These are phyloP conservation scores for Pythium vanterpoolii DNA, from an alignment of 352 stramenopile genomes.

Conservation along the genomic window DNA sequence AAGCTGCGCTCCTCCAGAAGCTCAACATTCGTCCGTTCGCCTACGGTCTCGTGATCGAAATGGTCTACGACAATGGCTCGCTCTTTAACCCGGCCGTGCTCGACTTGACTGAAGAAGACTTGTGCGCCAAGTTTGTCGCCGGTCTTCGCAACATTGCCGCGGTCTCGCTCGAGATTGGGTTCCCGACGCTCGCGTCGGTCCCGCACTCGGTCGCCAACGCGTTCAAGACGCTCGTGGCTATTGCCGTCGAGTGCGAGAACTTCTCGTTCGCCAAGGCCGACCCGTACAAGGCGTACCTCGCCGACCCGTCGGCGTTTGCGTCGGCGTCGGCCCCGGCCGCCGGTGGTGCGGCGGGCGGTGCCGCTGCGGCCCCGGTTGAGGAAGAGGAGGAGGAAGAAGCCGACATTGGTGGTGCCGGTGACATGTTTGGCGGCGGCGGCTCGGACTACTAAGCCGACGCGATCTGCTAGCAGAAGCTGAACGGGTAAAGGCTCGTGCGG, in stretches of 20 bases:
- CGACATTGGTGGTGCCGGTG: constrained; percentile 81
- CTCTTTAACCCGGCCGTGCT: constrained; percentile 98
- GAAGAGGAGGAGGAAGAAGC: constrained; percentile 70
- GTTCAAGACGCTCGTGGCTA: constrained; percentile 96
- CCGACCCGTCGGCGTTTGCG: constrained; percentile 93
- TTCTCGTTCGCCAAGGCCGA: constrained; percentile 99
- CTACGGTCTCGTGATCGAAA: constrained; percentile 96
- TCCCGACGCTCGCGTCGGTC: constrained; percentile 97
- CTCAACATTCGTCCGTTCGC: constrained; percentile 99
- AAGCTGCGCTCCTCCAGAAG: constrained; percentile 98
- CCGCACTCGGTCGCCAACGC: constrained; percentile 99
- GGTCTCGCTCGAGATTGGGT: constrained; percentile 94
- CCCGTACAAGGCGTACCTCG: constrained; percentile 95
- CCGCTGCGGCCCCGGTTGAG: constrained; percentile 58
- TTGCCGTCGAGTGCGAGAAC: constrained; percentile 93
- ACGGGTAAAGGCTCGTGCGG: neutral
- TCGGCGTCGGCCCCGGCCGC: constrained; percentile 80
- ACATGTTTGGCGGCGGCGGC: constrained; percentile 79
- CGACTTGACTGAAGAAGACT: constrained; percentile 97
- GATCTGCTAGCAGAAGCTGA: neutral
- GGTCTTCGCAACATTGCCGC: constrained; percentile 94
- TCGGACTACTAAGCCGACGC: constrained; percentile 61
- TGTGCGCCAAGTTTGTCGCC: constrained; percentile 94
- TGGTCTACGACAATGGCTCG: constrained; percentile 98
- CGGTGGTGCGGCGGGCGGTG: constrained; percentile 65